Evolutionary conservation across 768 basidiomycete genomes (phyloP).

Genomic region (Serendipita indica): DNA sequence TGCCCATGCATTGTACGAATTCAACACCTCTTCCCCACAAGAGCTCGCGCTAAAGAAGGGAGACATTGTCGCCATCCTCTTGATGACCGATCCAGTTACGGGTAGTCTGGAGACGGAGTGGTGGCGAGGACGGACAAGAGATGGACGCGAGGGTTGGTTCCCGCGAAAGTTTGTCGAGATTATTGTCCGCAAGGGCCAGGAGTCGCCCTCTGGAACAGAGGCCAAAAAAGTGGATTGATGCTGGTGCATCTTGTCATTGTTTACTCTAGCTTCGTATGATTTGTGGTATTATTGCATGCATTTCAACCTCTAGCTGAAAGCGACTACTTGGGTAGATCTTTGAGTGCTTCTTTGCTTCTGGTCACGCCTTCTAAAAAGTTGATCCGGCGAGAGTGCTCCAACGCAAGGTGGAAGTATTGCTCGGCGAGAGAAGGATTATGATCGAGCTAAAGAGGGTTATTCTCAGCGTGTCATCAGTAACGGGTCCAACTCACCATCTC

Average conservation of each 20-base stretch:
- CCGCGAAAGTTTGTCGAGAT: conserved; percentile 78
- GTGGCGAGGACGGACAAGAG: conserved; percentile 90
- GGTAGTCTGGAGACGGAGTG: conserved; percentile 56
- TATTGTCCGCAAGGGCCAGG: conserved; percentile 32
- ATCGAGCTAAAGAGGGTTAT: background rate
- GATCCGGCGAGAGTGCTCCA: background rate
- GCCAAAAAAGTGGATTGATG: conserved; percentile 29
- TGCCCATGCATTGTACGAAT: conserved; percentile 66
- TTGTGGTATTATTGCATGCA: background rate
- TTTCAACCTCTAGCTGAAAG: too few species aligned
- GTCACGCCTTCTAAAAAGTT: background rate
- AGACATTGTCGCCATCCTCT: conserved; percentile 87
- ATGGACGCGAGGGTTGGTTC: conserved; percentile 91
- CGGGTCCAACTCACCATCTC: background rate
- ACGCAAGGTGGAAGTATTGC: background rate
- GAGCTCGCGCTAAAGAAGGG: conserved; percentile 75
- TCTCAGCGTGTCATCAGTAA: background rate
- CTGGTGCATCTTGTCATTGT: background rate
- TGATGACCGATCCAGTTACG: conserved; percentile 55
- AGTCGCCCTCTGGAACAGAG: conserved; percentile 20
- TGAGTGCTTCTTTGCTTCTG: background rate
- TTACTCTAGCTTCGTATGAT: too few species aligned
- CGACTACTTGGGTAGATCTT: background rate
- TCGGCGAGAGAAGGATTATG: background rate
- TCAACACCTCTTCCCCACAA: conserved; percentile 53